Percentiles rank a stretch among this genome's conserved stretches.
phyloP scores from a whole-genome alignment of 2,329 filamentous ascomycete genomes.

The Penicillium thymicola region DNA sequence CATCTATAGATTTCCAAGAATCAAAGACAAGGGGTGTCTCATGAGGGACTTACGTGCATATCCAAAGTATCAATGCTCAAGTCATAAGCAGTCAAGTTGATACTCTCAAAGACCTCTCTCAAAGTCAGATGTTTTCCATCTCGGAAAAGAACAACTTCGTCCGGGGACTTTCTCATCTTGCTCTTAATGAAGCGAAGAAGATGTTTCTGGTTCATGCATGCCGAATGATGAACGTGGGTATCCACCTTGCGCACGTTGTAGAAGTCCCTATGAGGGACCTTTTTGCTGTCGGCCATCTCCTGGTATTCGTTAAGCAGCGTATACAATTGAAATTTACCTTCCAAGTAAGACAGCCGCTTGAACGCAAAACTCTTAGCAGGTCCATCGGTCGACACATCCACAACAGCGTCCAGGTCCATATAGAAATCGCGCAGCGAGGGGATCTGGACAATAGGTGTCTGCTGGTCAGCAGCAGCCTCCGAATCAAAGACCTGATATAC shows the following conservation, averaged over 20 bases:
- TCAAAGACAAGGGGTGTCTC: not conserved
- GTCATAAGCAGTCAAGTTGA: slow-evolving; percentile 95
- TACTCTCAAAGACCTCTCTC: slow-evolving; percentile 91
- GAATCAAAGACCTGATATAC: slow-evolving; percentile 91
- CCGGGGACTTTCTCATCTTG: slow-evolving; percentile 98
- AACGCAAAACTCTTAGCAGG: slow-evolving; percentile 97
- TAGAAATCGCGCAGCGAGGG: slow-evolving; percentile 94
- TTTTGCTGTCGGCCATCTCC: slow-evolving; percentile 96
- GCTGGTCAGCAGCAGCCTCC: slow-evolving; percentile 57
- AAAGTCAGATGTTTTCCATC: slow-evolving; percentile 91
- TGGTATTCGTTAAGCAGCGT: slow-evolving; percentile 93
- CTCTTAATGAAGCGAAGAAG: slow-evolving; percentile 97
- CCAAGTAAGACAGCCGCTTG: slow-evolving; percentile 86
- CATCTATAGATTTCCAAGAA: not conserved
- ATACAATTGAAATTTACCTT: slow-evolving; percentile 96
- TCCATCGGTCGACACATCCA: slow-evolving; percentile 88
- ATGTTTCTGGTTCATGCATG: slow-evolving; percentile 99
- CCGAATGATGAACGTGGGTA: slow-evolving; percentile 97
- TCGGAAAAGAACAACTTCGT: slow-evolving; percentile 87
- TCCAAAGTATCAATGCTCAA: slow-evolving; percentile 97
- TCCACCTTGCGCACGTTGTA: slow-evolving; percentile 99
- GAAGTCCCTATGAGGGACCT: slow-evolving; percentile 95
- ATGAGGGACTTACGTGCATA: slow-evolving; percentile 73
- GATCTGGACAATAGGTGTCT: slow-evolving; percentile 73
- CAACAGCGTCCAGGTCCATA: slow-evolving; percentile 82